Conservation (phyloP, 176 grass and related monocot genomes). For the Hyparrhenia diplandra region DNA sequence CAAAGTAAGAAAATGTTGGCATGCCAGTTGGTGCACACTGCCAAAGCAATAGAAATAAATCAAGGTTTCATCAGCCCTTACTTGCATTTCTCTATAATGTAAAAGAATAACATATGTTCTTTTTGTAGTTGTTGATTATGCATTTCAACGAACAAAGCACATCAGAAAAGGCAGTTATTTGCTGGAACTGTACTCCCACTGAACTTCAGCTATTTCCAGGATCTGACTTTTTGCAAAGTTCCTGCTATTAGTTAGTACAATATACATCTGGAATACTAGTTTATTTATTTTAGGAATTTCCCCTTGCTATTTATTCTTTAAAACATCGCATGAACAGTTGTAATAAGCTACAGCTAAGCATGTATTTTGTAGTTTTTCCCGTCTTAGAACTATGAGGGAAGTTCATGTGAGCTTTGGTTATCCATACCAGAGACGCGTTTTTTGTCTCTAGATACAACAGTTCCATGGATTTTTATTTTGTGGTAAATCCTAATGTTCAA, state of each 20-base stretch:
- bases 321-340: background rate
- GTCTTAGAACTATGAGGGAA: background rate
- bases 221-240: constrained; percentile 66
- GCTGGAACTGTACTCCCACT: constrained; percentile 84
- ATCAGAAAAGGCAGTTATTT: constrained; percentile 75
- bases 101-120: background rate
- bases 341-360: background rate
- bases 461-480: background rate
- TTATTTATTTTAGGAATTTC: background rate
- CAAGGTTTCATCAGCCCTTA: constrained; percentile 7
- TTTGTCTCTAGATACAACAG: background rate
- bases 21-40: background rate
- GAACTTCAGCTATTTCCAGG: constrained; percentile 93
- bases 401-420: background rate
- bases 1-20: constrained; percentile 6
- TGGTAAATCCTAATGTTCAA: background rate
- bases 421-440: background rate
- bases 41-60: background rate
- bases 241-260: constrained; percentile 38
- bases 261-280: background rate
- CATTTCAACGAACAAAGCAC: constrained; percentile 51
- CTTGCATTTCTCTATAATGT: background rate
- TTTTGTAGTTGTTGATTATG: constrained; percentile 82
- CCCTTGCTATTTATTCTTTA: background rate
- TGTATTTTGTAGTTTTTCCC: background rate